phyloP scores from a whole-genome alignment of 2,329 filamentous ascomycete species.

The Microthyrium microscopicum region DNA sequence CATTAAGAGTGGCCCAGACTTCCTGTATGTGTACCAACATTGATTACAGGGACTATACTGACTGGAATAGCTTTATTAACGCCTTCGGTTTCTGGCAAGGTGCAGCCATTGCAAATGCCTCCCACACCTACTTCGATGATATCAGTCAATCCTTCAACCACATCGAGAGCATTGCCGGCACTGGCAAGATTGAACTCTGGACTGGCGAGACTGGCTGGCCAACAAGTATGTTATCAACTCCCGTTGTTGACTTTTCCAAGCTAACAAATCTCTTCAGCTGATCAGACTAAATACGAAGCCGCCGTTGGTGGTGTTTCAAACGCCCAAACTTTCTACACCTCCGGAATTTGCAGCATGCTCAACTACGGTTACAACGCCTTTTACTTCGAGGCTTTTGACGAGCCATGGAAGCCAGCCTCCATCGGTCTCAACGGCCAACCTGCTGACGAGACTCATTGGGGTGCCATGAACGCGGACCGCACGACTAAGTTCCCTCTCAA shows the following conservation, averaged over 20 bases:
- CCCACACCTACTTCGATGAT: slow-evolving; percentile 49
- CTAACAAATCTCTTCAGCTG: slow-evolving; percentile 19
- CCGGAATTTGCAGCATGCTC: slow-evolving; percentile 46
- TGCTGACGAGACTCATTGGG: slow-evolving; percentile 52
- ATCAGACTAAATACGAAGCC: slow-evolving; percentile 43
- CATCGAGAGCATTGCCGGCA: slow-evolving; percentile 42
- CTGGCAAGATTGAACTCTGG: slow-evolving; percentile 43
- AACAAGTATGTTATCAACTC: slow-evolving; percentile 25
- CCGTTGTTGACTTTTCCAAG: background rate
- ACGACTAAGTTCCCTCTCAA: slow-evolving; percentile 37
- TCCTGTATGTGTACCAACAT: slow-evolving; percentile 30
- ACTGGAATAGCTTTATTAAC: slow-evolving; percentile 36
- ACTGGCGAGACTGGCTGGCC: slow-evolving; percentile 56
- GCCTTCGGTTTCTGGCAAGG: slow-evolving; percentile 62
- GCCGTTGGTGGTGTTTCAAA: slow-evolving; percentile 44
- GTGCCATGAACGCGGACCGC: slow-evolving; percentile 45
- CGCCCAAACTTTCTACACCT: slow-evolving; percentile 42
- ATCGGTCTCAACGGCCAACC: slow-evolving; percentile 45
- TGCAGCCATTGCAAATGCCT: slow-evolving; percentile 38
- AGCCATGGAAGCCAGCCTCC: slow-evolving; percentile 51
- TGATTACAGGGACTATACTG: background rate
- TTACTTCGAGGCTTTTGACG: slow-evolving; percentile 59
- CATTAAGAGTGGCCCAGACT: slow-evolving; percentile 41
- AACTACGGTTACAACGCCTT: slow-evolving; percentile 53
- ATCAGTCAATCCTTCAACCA: slow-evolving; percentile 46